A percentile compares a stretch with the other conserved stretches of the same genome.
Evolutionary conservation across 2,329 filamentous ascomycete genomes (phyloP).

Genomic region (Aureobasidium sp.): DNA sequence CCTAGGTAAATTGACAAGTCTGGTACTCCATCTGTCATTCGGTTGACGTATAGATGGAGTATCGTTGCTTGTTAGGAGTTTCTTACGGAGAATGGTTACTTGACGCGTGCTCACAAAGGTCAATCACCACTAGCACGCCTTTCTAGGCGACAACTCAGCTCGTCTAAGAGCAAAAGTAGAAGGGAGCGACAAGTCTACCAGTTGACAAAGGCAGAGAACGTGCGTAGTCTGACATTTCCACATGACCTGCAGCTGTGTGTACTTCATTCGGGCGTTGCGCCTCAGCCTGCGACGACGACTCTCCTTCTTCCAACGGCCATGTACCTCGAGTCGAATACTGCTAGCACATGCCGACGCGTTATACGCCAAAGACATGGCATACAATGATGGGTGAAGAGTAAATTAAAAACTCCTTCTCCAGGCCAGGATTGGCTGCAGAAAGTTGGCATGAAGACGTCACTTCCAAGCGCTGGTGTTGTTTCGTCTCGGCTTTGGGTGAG

Average conservation of each 20-base stretch:
- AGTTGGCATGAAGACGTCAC: slow-evolving; percentile 10
- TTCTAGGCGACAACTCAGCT: not conserved
- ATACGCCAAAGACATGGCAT: not conserved
- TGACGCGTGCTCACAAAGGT: not conserved
- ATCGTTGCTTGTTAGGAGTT: not conserved
- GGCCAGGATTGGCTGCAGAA: slow-evolving; percentile 1
- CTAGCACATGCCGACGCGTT: not conserved
- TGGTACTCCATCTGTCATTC: no score
- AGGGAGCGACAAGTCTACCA: not conserved
- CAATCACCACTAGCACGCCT: not conserved
- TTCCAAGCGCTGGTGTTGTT: not conserved
- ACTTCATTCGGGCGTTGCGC: not conserved
- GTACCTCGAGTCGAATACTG: not conserved
- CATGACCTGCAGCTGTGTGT: slow-evolving; percentile 4
- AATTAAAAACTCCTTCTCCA: slow-evolving; percentile 1
- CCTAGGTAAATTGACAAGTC: no score
- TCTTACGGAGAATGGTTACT: not conserved
- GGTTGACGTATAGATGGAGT: no score
- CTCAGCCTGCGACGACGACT: slow-evolving; percentile 2
- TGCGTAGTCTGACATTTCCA: slow-evolving; percentile 3
- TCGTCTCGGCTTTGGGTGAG: not conserved
- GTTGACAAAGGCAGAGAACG: not conserved
- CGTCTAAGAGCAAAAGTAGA: not conserved
- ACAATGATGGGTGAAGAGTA: not conserved
- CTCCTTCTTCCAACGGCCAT: not conserved